Evolutionary conservation across 768 basidiomycete genomes (phyloP), one percentile per base, ranked within the genome.

Genomic region (Amanita jacksonii): DNA sequence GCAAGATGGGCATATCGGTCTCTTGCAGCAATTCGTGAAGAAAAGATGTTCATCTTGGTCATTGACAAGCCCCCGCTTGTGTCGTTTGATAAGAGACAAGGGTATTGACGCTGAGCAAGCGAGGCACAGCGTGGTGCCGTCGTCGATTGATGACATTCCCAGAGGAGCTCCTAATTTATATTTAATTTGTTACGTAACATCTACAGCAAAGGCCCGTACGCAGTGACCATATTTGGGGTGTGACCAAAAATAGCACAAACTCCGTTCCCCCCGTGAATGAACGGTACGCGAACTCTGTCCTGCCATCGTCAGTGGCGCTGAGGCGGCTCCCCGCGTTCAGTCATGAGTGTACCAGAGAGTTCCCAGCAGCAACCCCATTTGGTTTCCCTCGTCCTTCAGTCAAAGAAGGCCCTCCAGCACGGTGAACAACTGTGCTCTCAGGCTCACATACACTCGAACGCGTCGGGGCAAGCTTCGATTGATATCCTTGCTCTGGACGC

Each of bases 401-500:
- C 87, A 2, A 84, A 88, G 69, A 85, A 84, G 53, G 87, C 85
- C 0, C 72, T 91, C 2, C 79, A 85, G 49, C 76, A 81, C 30
- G 87, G 85, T 1, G 73, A 88, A 63, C 73, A 79, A 39, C 70
- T 90, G 4, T 90, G 88, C 54, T 74, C 74, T 1, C 70, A 67
- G 27, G 84, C 87, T 1, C 77, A 82, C 53, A 53, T 60, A 1
- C 62, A 80, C 16, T 76, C 83, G n/a, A 75, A 75, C 50, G 63
- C 70, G 33, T 85, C 87, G 2, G 75, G 84, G 0, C 75, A 78
- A 49, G 68, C 69, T 30, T 74, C 78, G 0, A 66, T 86, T 9
- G 83, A 87, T 54, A 74, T 88, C 3, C 70, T 90, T 5, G 81
- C 80, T 0, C 68, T 87, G 15, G 85, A 88, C 55, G 85, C 87